Evolutionary conservation across 345 rosid species (phyloP), one percentile per base, ranked within the genome.

Genomic region (Geranium brycei): DNA sequence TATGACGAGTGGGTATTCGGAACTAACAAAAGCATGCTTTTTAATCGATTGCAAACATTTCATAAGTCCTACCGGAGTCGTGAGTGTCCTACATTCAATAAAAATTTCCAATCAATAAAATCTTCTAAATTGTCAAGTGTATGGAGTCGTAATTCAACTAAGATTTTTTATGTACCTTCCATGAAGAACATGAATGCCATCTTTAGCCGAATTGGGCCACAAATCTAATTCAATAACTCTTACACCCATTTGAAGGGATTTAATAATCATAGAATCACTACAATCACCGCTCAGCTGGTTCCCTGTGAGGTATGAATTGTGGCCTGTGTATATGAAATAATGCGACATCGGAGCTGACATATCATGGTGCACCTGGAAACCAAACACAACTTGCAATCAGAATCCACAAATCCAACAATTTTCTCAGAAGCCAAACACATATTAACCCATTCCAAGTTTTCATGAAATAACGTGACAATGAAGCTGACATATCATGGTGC

Each of bases 241-340:
- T 40, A 91, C 96, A 0, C 97, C 99, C 71, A 73, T 76, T 73
- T 79, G 76, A 68, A 95, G 76, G 1, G 99, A 96, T 62, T 68
- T 76, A 19, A 83, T 82, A 68, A 91, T 89, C 14, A 97, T 97
- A 56, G 83, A 93, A 60, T 88, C 99, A 31, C 99, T 95, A 62
- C 99, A 87, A 66, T 95, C 96, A 60, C 99, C 88, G 72, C 93
- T 95, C 18, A 95, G 79, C 73, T 95, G 99, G 72, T 95, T 95
- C 57, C 97, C 97, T 0, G 99, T 95, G 62, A 91, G 84, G 72
- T 95, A 95, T 13, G 99, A 95, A 75, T 91, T 91, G 66, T 95
- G 99, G 51, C 99, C 99, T 51, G 97, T 95, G 66, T 81, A 84
- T 71, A 91, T 88, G 85, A 73, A 95, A 77, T 91, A 95, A 78